Percentiles rank a stretch among this genome's conserved stretches.
These are phyloP conservation scores for Triticum monococcum DNA, from an alignment of 176 grass and related monocot genomes.

Conservation along the genomic window DNA sequence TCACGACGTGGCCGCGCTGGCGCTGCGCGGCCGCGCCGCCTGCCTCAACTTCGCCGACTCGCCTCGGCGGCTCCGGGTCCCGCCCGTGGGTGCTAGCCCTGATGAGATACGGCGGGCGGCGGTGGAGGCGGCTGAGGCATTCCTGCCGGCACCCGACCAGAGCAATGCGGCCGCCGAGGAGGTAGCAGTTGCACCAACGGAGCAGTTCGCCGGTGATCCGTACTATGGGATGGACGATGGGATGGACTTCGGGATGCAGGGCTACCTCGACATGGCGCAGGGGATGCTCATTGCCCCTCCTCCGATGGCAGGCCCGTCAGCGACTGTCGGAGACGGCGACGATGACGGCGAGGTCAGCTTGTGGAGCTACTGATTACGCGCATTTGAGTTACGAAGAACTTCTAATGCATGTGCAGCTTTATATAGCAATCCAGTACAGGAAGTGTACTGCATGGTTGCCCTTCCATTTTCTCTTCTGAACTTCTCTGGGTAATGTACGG, in stretches of 20 bases:
- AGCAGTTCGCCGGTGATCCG: not conserved
- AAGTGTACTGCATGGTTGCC: constrained; percentile 7
- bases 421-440: not conserved
- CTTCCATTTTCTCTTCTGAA: not conserved
- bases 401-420: constrained; percentile 27
- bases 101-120: constrained; percentile 63
- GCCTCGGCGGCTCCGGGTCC: constrained; percentile 43
- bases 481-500: not conserved
- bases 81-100: constrained; percentile 37
- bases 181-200: not conserved
- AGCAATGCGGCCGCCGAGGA: constrained; percentile 4
- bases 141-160: constrained; percentile 23
- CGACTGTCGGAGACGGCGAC: constrained; percentile 20
- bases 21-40: constrained; percentile 65
- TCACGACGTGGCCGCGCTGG: constrained; percentile 82
- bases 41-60: constrained; percentile 99
- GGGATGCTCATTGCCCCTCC: constrained; percentile 91
- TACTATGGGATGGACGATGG: constrained; percentile 41
- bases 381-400: not conserved
- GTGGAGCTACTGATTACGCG: constrained; percentile 60
- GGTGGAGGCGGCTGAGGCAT: constrained; percentile 49
- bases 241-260: constrained; percentile 80
- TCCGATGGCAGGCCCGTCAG: constrained; percentile 24
- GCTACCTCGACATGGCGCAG: constrained; percentile 85
- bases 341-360: constrained; percentile 46